phyloP scores from a whole-genome alignment of 1,284 basidiomycete genomes.

The Rhodotorula mucilaginosa region DNA sequence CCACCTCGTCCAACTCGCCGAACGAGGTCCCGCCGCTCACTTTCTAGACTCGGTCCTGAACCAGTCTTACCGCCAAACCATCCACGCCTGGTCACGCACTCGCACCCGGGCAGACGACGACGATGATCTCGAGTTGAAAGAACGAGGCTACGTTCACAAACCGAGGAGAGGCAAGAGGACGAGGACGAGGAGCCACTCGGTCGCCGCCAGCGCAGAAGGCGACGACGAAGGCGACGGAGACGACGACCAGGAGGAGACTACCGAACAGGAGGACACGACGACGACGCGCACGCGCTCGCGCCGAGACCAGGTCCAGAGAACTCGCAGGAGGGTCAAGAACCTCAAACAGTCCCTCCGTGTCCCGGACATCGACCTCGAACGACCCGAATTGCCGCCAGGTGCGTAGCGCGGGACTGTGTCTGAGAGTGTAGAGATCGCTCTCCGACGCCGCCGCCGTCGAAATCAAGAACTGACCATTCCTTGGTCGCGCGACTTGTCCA shows the following conservation, averaged over 20 bases:
- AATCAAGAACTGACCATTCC: not conserved
- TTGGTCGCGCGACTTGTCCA: not conserved
- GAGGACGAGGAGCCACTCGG: not conserved
- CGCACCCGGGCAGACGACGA: not conserved
- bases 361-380: conserved; percentile 5
- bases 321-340: not conserved
- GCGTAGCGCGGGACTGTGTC: not conserved
- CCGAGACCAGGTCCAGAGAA: not conserved
- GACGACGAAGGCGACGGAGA: not conserved
- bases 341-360: not conserved
- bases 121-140: not conserved
- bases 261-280: not conserved
- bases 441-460: not conserved
- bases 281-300: not conserved
- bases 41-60: conserved; percentile 4
- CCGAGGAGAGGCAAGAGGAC: not conserved
- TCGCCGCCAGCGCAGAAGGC: not conserved
- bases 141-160: conserved; percentile 10
- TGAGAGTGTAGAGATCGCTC: not conserved
- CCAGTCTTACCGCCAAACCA: not conserved
- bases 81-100: not conserved
- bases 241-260: not conserved
- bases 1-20: not conserved
- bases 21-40: not conserved
- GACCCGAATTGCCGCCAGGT: not conserved